Evolutionary conservation across 176 grass and related monocot genomes (phyloP).

Genomic region (Canna indica): DNA sequence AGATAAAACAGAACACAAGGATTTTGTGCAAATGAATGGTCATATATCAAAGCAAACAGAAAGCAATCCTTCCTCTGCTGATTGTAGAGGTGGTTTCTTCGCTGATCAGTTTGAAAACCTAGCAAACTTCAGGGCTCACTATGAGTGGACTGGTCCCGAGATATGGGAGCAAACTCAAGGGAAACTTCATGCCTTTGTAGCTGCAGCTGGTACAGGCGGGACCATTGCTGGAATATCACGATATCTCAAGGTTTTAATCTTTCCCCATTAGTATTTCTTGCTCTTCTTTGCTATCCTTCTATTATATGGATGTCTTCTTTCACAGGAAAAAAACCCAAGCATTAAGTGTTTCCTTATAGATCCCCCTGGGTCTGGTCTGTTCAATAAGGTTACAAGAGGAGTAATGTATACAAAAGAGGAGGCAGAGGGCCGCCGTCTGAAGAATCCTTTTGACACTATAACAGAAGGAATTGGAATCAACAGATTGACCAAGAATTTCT

Average conservation of each 20-base stretch:
- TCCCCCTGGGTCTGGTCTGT: slow-evolving; percentile 80
- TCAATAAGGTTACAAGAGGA: slow-evolving; percentile 92
- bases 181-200: slow-evolving; percentile 67
- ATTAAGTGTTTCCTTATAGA: slow-evolving; percentile 92
- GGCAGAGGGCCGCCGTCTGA: slow-evolving; percentile 83
- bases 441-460: slow-evolving; percentile 92
- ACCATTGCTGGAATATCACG: slow-evolving; percentile 81
- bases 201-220: slow-evolving; percentile 80
- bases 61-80: slow-evolving; percentile 14
- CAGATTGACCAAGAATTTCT: slow-evolving; percentile 81
- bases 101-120: slow-evolving; percentile 97
- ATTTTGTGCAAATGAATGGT: slow-evolving; percentile 19
- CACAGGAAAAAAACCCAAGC: slow-evolving; percentile 65
- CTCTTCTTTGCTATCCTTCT: slow-evolving; percentile 17
- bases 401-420: slow-evolving; percentile 98
- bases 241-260: slow-evolving; percentile 71
- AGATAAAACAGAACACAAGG: slow-evolving; percentile 12
- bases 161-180: slow-evolving; percentile 83
- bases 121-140: slow-evolving; percentile 84
- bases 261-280: slow-evolving; percentile 22
- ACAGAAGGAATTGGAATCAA: slow-evolving; percentile 99
- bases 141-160: slow-evolving; percentile 91
- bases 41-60: slow-evolving; percentile 8
- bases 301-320: slow-evolving; percentile 3
- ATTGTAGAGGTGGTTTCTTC: slow-evolving; percentile 72